A percentile compares a stretch with the other conserved stretches of the same genome.
Evolutionary conservation across 805 yeast species (phyloP).

Genomic region (Yarrowia sp.): DNA sequence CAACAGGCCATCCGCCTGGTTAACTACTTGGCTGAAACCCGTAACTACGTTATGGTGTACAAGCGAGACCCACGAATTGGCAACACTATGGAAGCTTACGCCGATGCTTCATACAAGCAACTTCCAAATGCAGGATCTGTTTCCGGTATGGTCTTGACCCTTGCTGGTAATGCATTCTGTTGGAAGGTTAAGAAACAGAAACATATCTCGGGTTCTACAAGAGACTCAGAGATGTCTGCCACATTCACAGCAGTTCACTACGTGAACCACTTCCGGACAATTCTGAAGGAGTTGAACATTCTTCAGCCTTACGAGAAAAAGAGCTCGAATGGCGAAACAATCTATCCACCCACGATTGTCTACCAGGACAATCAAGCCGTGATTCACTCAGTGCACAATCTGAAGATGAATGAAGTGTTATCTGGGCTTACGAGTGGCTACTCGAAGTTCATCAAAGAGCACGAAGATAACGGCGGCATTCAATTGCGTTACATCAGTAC

Average conservation of each 20-base stretch:
- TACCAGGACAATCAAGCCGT: neutral
- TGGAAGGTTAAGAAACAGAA: slow-evolving; percentile 3
- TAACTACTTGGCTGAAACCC: neutral
- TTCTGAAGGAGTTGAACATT: too few species aligned
- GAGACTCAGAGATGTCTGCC: slow-evolving; percentile 4
- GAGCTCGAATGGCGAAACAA: neutral
- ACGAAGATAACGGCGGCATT: neutral
- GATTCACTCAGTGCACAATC: neutral
- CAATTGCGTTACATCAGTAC: neutral
- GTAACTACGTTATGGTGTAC: neutral
- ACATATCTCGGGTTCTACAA: neutral
- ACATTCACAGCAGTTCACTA: neutral
- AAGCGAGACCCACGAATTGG: neutral
- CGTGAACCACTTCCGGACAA: neutral
- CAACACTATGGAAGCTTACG: neutral
- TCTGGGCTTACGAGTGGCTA: neutral
- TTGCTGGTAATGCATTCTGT: slow-evolving; percentile 1
- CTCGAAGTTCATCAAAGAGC: neutral
- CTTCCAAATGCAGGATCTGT: neutral
- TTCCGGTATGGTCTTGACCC: neutral
- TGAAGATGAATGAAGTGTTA: neutral
- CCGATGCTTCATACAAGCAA: slow-evolving; percentile 4
- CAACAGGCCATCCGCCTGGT: neutral
- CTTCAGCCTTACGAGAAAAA: neutral
- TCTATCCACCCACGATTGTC: neutral